Base-by-base conservation (phyloP, 192 early-diverging fungal species). In the Gamsiella multidivaricata region DNA sequence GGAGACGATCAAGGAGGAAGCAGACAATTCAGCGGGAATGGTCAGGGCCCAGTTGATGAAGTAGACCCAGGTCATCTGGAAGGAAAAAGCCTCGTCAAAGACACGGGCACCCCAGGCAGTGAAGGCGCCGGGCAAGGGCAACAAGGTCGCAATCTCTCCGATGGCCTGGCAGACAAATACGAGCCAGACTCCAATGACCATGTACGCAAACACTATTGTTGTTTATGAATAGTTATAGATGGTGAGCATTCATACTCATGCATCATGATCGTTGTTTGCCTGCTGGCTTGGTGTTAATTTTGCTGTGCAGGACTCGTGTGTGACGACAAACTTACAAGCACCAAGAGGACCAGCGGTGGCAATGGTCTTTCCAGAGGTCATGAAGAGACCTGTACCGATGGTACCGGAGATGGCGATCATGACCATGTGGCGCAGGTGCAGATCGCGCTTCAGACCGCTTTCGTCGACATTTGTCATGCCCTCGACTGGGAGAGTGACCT, bases 61-160 rank as follows among this genome's bases (percentile, higher is more conserved):
- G 31, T 73, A 73, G 12, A 39, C 3, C 55, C 54, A 73, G 70
- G 88, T 75, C 61, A 91, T 72, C 0, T 86, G 85, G 61, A 89
- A 89, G 0, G 88, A 88, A 14, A 91, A 79, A 10, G 92, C 86
- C 3, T 93, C 92, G 80, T 94, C 93, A 53, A 94, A 85, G 55
- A 94, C 94, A 10, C 92, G 89, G 9, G 85, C 53, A 12, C 85
- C 90, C 82, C 88, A 90, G 22, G 86, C 83, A 47, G 87, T 92
- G 71, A 94, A 94, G 0, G 91, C 87, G 32, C 93, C 94, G 7
- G 92, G 85, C 0, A 92, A 83, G 5, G 95, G 93, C 36, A 96
- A 88, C 37, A 90, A 85, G 0, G 95, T 90, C 0, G 92, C 91
- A 88, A 96, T 91, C 69, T 97, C 95, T 62, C 92, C 95, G 65